Evolutionary conservation across 2,329 filamentous ascomycete species (phyloP).

Genomic region (Colletotrichum chlorophyti): DNA sequence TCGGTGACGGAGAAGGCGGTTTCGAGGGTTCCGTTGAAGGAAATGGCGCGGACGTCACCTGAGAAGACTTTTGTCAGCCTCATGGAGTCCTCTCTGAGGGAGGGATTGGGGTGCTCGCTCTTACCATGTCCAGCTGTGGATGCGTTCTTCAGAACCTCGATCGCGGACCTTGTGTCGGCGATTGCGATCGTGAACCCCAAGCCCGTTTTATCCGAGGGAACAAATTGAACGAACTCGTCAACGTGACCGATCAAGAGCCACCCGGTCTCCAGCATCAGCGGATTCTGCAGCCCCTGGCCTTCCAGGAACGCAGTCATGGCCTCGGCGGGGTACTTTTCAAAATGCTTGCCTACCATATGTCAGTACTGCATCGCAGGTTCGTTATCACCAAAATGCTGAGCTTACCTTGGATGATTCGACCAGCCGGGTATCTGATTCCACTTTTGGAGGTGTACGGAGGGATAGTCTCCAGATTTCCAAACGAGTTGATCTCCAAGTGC

Average conservation of each 20-base stretch:
- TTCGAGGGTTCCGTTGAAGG: neutral
- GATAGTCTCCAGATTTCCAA: constrained; percentile 46
- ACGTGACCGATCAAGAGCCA: constrained; percentile 42
- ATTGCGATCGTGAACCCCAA: constrained; percentile 34
- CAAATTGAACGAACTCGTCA: constrained; percentile 42
- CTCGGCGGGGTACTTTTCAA: constrained; percentile 33
- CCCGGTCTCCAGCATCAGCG: constrained; percentile 40
- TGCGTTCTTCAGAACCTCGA: constrained; percentile 34
- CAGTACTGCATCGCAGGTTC: neutral
- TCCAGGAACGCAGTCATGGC: constrained; percentile 37
- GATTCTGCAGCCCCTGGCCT: constrained; percentile 43
- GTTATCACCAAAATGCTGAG: neutral
- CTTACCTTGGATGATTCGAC: neutral
- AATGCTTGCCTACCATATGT: constrained; percentile 12
- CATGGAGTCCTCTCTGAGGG: no score
- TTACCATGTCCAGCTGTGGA: constrained; percentile 34
- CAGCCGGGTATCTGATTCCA: no score
- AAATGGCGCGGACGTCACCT: neutral
- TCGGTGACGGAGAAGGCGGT: neutral
- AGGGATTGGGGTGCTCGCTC: no score
- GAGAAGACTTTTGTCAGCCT: neutral
- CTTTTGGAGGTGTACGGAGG: no score
- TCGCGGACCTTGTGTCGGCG: constrained; percentile 31
- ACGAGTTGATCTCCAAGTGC: constrained; percentile 40
- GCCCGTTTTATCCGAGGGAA: constrained; percentile 30